phyloP scores from a whole-genome alignment of 1,284 basidiomycete species.

The Golubevia pallescens region DNA sequence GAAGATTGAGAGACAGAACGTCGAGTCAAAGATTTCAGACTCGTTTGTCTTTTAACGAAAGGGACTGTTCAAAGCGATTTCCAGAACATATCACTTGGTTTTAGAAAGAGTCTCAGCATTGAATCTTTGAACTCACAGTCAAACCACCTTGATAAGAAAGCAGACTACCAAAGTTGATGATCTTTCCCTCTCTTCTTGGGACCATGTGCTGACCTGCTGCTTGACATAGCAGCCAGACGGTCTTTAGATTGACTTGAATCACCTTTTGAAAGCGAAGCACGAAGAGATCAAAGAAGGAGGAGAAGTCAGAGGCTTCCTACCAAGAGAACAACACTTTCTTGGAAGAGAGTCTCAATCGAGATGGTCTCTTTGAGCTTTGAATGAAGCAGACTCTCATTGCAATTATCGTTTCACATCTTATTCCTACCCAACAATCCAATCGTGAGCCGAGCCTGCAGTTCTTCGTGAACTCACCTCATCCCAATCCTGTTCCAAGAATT shows the following conservation, averaged over 20 bases:
- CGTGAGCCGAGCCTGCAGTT: not conserved
- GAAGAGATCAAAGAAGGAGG: slow-evolving; percentile 8
- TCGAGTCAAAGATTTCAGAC: slow-evolving; percentile 66
- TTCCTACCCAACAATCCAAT: not conserved
- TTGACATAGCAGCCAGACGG: slow-evolving; percentile 41
- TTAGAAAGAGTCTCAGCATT: slow-evolving; percentile 19
- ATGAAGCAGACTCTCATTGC: too few species aligned
- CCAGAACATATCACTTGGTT: slow-evolving; percentile 10
- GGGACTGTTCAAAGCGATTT: not conserved
- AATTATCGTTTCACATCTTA: too few species aligned
- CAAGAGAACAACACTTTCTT: slow-evolving; percentile 69
- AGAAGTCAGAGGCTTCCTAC: slow-evolving; percentile 20
- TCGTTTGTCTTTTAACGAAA: not conserved
- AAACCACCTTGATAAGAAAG: slow-evolving; percentile 58
- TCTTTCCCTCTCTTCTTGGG: slow-evolving; percentile 31
- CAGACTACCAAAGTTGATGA: slow-evolving; percentile 53
- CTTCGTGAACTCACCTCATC: slow-evolving; percentile 69
- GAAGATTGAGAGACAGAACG: not conserved
- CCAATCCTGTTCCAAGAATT: slow-evolving; percentile 86
- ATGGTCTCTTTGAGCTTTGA: too few species aligned
- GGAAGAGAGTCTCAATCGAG: too few species aligned
- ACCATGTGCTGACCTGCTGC: slow-evolving; percentile 47
- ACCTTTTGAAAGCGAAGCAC: slow-evolving; percentile 13
- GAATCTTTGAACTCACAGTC: slow-evolving; percentile 14
- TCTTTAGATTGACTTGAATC: slow-evolving; percentile 49